Evolutionary conservation across 2,329 filamentous ascomycete genomes (phyloP), one percentile per base, ranked within the genome.

Genomic region (Colletotrichum musae): DNA sequence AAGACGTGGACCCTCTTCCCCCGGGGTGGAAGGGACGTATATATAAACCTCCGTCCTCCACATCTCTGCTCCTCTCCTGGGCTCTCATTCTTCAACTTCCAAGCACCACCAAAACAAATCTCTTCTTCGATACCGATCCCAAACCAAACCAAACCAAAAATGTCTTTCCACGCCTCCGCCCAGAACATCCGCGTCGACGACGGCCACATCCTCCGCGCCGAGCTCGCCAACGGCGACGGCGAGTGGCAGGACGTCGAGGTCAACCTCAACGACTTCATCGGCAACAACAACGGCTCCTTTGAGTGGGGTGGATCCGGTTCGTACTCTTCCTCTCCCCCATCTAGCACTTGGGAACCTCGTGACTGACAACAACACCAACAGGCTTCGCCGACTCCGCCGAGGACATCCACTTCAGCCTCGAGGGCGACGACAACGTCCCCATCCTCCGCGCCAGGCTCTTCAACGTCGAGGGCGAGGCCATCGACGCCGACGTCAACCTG

Each of bases 121-220:
- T 36, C 24, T 13, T 18, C 43, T 32, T 50, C 3, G 28, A 60
- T 50, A 53, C 53, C 24, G 15, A 24, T 47, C 21, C 24, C 18
- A 24, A 50, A 4, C n/a, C 16, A 36, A 64, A 60, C 7, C 36
- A 60, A 39, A 32, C 26, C 28, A 16, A 75, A 16, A 48, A 85
- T 85, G 83, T 83, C 80, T 77, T 90, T 90, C 82, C 85, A 88
- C 78, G 68, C 75, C 62, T 81, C 82, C 59, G 82, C 84, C 54
- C 66, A 81, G 53, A 71, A 84, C 71, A 83, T 88, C 74, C 79
- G 79, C 73, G 75, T 89, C 72, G 84, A 86, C 56, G 82, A 88
- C 72, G 81, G 80, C 72, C 81, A 84, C 77, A 83, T 85, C 73
- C 86, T 89, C 67, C 77, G 72, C 28, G 84, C 82, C 67, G 71